These are phyloP conservation scores for Daldinia loculata DNA, from an alignment of 495 filamentous ascomycete genomes.

Conservation along the genomic window DNA sequence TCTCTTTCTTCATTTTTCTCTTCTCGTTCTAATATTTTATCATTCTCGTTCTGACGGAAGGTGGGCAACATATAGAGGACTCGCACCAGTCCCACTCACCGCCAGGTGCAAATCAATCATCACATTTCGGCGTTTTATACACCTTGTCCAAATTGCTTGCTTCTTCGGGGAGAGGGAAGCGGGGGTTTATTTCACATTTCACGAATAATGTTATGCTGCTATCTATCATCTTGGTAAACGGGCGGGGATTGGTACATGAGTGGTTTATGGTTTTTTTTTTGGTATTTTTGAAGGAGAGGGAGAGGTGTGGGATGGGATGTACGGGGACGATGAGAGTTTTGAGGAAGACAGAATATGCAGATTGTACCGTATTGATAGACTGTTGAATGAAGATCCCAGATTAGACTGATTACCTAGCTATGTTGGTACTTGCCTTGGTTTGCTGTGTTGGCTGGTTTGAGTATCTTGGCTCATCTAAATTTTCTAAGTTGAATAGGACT, in stretches of 20 bases:
- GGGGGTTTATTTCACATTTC: constrained; percentile 13
- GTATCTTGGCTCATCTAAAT: background rate
- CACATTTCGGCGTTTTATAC: constrained; percentile 18
- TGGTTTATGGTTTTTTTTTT: background rate
- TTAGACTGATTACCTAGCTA: constrained; percentile 12
- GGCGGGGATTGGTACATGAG: constrained; percentile 2
- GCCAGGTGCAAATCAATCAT: constrained; percentile 21
- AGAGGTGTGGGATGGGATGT: background rate
- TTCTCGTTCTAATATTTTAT: background rate
- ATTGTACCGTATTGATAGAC: constrained; percentile 36
- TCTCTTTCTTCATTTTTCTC: background rate
- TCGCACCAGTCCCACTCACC: constrained; percentile 15
- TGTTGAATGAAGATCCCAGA: constrained; percentile 13
- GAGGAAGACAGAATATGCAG: constrained; percentile 16
- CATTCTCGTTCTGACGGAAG: constrained; percentile 11
- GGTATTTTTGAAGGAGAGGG: background rate
- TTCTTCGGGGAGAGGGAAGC: constrained; percentile 7
- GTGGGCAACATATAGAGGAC: constrained; percentile 23
- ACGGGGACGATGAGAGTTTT: background rate
- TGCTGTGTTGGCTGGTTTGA: background rate
- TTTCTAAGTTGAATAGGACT: background rate
- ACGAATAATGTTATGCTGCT: constrained; percentile 15
- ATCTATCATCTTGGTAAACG: constrained; percentile 1
- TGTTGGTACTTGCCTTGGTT: background rate
- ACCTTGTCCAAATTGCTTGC: background rate